Evolutionary conservation across 495 filamentous ascomycete species (phyloP).

Genomic region (Aspergillus taichungensis): DNA sequence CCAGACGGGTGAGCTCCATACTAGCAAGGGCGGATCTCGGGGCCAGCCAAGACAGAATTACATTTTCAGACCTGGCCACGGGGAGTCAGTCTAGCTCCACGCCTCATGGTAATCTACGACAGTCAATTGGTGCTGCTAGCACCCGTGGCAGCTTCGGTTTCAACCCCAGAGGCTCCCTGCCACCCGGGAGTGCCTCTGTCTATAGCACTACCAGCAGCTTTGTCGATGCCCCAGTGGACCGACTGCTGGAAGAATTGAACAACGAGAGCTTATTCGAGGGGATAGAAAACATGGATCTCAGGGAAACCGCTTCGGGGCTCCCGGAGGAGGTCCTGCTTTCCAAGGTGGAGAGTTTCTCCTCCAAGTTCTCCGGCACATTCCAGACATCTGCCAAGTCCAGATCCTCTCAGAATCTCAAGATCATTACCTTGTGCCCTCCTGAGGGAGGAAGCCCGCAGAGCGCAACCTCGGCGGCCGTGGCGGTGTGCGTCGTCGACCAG

Average conservation of each 20-base stretch:
- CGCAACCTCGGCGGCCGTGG: conserved; percentile 35
- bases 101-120: conserved; percentile 47
- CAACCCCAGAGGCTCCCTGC: conserved; percentile 34
- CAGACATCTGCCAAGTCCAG: conserved; percentile 42
- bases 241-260: conserved; percentile 62
- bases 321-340: conserved; percentile 64
- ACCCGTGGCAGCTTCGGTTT: conserved; percentile 51
- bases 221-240: conserved; percentile 60
- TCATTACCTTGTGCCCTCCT: conserved; percentile 56
- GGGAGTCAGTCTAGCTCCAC: conserved; percentile 38
- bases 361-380: conserved; percentile 49
- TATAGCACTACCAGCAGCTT: conserved; percentile 45
- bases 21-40: conserved; percentile 86
- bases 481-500: conserved; percentile 60
- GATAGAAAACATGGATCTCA: conserved; percentile 60
- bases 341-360: conserved; percentile 61
- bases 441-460: conserved; percentile 28
- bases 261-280: conserved; percentile 54
- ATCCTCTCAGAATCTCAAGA: conserved; percentile 40
- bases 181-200: conserved; percentile 32
- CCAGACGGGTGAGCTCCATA: conserved; percentile 83
- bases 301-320: conserved; percentile 61
- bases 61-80: conserved; percentile 60
- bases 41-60: conserved; percentile 60
- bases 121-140: conserved; percentile 67